These are phyloP conservation scores for Daucus carota DNA, from an alignment of 129 eudicot species.

Conservation along the genomic window DNA sequence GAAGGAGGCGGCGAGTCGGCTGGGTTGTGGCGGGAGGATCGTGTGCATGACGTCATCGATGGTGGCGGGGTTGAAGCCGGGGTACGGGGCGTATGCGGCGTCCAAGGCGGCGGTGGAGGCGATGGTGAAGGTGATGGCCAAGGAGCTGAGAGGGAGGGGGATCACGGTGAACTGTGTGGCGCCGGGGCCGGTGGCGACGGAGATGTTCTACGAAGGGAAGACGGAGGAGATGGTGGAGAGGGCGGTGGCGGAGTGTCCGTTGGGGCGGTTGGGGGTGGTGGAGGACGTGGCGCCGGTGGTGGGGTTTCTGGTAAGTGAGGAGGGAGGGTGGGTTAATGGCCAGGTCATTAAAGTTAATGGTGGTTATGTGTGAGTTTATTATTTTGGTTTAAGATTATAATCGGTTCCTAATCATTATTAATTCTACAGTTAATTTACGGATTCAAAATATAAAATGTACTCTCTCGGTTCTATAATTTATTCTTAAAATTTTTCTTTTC, in stretches of 20 bases:
- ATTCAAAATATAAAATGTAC: no score
- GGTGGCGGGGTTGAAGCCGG: background rate
- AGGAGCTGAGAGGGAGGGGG: constrained; percentile 1
- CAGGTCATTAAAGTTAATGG: constrained; percentile 2
- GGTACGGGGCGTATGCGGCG: constrained; percentile 3
- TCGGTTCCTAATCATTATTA: no score
- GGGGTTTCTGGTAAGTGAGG: constrained; percentile 3
- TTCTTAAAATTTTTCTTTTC: no score
- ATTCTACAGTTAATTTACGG: no score
- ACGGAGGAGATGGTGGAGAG: constrained; percentile 8
- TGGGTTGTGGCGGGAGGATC: background rate
- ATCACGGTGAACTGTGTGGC: constrained; percentile 3
- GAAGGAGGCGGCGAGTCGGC: background rate
- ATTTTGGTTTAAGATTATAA: no score
- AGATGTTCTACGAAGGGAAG: constrained; percentile 3
- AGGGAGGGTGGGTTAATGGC: constrained; percentile 7
- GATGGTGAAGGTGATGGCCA: constrained; percentile 2
- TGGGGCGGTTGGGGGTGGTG: background rate
- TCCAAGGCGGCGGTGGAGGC: constrained; percentile 13
- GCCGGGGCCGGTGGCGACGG: constrained; percentile 1
- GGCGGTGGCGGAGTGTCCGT: background rate
- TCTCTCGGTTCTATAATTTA: no score
- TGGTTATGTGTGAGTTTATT: background rate
- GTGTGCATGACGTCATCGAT: constrained; percentile 1
- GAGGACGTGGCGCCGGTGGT: constrained; percentile 8